Evolutionary conservation across 805 yeast species (phyloP), one percentile per base, ranked within the genome.

Genomic region (Ogataea chonburiensis): DNA sequence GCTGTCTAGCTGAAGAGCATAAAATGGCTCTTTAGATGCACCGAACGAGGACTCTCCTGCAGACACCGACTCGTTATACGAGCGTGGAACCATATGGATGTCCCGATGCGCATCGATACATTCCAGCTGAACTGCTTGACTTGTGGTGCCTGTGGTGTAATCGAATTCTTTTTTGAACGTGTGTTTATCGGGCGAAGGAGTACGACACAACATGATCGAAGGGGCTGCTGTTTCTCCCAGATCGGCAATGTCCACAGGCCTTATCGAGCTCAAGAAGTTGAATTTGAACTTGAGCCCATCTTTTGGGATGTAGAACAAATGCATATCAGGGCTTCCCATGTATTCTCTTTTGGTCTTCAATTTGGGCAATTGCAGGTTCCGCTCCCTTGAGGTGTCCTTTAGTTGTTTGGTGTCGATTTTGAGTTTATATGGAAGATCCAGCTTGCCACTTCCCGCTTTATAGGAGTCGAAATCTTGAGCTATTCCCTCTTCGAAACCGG

Each of bases 31-130:
- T 3, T 53, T 37, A 0, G 63, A 63, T 3, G 75, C 82, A n/a
- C 74, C 81, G 26, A 61, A 46, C 0, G 85, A 72, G 0, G 87
- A 80, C 20, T 79, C 79, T 4, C 67, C 60, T 1, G 75, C 50
- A 10, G 63, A 58, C 1, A 43, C 40, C 0, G 67, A 56, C 12
- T 53, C 52, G 2, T 45, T 37, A 3, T 61, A 49, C 1, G 89
- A 75, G 21, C 73, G 61, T 3, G 91, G 93, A 4, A 79, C 64
- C 14, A 49, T 46, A 17, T 57, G 55, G 3, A 64, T 52, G 42
- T 65, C 70, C 5, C 52, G 41, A 5, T 59, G 50, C 2, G 67
- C 59, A 45, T 77, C 75, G 10, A 64, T 46, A 53, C 91, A 82
- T 27, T 60, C 65, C 13, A 71, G 26, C 32, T 59, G 60, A 14